Percentiles rank a stretch among this genome's conserved stretches.
Evolutionary conservation across 257 asterid genomes (phyloP).

Genomic region (Fraxinus anomala): DNA sequence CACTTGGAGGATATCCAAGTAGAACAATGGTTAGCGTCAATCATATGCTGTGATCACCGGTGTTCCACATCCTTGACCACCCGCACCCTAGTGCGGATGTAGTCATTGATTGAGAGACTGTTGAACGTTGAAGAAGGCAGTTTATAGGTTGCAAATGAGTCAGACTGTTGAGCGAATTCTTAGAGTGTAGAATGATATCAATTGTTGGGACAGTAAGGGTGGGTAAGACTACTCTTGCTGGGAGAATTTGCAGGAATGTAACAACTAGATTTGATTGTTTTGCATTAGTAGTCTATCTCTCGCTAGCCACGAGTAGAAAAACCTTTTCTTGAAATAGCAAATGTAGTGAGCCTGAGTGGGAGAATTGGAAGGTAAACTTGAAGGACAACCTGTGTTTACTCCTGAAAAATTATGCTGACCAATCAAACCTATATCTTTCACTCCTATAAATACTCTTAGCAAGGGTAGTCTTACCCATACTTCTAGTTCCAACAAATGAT

Average conservation of each 20-base stretch:
- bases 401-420: neutral
- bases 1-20: too few relatives aligned
- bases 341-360: neutral
- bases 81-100: neutral
- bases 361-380: neutral
- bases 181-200: neutral
- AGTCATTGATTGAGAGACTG: neutral
- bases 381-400: neutral
- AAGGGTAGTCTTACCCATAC: neutral
- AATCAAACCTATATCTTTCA: neutral
- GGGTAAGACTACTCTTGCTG: neutral
- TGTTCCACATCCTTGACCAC: neutral
- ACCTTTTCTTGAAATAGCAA: neutral
- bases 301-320: neutral
- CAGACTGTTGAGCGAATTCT: neutral
- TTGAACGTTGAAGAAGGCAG: neutral
- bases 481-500: conserved; percentile 5
- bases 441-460: neutral
- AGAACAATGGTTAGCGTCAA: too few relatives aligned
- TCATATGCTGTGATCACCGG: too few relatives aligned
- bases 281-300: neutral
- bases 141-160: neutral
- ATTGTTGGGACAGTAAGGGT: neutral
- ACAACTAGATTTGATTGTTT: neutral
- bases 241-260: neutral